Evolutionary conservation across 331 rosid genomes (phyloP), one percentile per base, ranked within the genome.

Genomic region (Rhamnella rubrinervis): DNA sequence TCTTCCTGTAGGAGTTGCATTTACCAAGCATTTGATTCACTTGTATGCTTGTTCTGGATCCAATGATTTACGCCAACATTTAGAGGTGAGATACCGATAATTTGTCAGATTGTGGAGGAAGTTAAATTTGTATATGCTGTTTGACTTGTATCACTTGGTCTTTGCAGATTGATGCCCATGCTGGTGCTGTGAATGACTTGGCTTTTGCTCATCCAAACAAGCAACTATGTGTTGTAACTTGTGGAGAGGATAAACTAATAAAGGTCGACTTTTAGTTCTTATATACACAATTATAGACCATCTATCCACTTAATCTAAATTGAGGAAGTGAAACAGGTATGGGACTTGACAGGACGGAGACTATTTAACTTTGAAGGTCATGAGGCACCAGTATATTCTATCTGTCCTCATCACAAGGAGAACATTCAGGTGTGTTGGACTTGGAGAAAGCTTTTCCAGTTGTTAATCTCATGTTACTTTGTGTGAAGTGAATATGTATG

Each of bases 331-430:
- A 76, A 57, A 68, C 75, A 93, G 98, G 98, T 88, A 64, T 93
- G 98, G 98, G 96, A 93, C 59, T 68, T 82, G 64, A 79, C 65
- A 9, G 98, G 97, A 67, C 82, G 86, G 40, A 88, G 47, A 52
- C 77, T 91, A 65, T 91, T 78, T 71, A 81, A 70, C 77, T 93
- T 93, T 75, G 97, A 79, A 75, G 98, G 98, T 79, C 97, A 93
- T 2, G 96, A 82, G 41, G 95, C 98, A 40, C 91, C 97, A 1
- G 96, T 93, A 20, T 91, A 88, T 84, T 91, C 97, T 49, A 75
- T 93, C 66, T 93, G 97, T 78, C 97, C 98, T 85, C 97, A 90
- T 78, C 95, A 88, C 83, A 91, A 88, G 82, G 97, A 91, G 84
- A 85, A 46, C 74, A 85, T 91, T 79, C 95, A 93, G 96, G 98